Percentiles rank a stretch among this genome's conserved stretches.
Conservation (phyloP, 371 early-diverging fungal species). For the Mucor mucedo region DNA sequence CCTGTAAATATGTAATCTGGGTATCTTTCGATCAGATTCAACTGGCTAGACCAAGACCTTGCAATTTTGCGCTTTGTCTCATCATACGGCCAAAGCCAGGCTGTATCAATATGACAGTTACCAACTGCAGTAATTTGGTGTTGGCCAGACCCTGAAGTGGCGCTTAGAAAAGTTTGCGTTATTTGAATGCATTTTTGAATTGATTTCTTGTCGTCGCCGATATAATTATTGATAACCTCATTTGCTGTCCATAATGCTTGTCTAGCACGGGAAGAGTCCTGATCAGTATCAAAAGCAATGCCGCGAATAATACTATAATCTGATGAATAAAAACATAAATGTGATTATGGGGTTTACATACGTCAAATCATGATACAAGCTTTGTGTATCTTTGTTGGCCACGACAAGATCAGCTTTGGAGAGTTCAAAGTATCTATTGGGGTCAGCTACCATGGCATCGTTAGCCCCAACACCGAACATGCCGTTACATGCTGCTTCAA, state of each 20-base stretch:
- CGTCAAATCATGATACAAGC: slow-evolving; percentile 71
- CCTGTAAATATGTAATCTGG: slow-evolving; percentile 91
- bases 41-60: slow-evolving; percentile 89
- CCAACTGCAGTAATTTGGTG: slow-evolving; percentile 84
- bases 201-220: slow-evolving; percentile 56
- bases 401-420: slow-evolving; percentile 72
- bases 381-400: slow-evolving; percentile 67
- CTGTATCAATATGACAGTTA: slow-evolving; percentile 84
- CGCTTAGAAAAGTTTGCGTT: slow-evolving; percentile 65
- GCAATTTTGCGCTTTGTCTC: slow-evolving; percentile 97
- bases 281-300: slow-evolving; percentile 78
- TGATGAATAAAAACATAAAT: background rate
- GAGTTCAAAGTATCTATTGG: slow-evolving; percentile 60
- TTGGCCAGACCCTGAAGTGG: slow-evolving; percentile 56
- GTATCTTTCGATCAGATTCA: slow-evolving; percentile 83
- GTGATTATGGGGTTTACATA: slow-evolving; percentile 14
- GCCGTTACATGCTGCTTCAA: slow-evolving; percentile 94
- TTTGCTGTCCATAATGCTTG: slow-evolving; percentile 81
- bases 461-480: slow-evolving; percentile 85
- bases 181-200: slow-evolving; percentile 63
- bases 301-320: slow-evolving; percentile 65
- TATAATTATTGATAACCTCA: slow-evolving; percentile 78
- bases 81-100: slow-evolving; percentile 93
- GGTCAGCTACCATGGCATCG: slow-evolving; percentile 73
- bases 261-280: slow-evolving; percentile 65